Evolutionary conservation across 257 asterid genomes (phyloP), one percentile per base, ranked within the genome.

Genomic region (Agastache rugosa): DNA sequence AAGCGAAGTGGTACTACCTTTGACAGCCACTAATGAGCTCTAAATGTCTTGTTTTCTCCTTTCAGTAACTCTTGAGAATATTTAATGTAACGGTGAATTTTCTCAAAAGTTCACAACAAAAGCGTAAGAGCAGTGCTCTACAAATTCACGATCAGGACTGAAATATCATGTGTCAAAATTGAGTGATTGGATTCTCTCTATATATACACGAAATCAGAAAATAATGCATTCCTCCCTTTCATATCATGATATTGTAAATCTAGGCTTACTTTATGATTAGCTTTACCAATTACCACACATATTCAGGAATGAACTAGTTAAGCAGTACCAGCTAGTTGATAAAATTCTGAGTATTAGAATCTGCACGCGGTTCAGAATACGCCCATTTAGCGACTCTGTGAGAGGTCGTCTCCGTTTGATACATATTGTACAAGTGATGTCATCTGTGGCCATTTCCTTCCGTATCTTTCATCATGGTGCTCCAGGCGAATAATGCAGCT

Each of bases 401-500:
- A 23, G 70, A 44, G 55, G 44, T 8, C 16, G 16, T 64, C 51
- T 42, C 44, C 9, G 16, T 48, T 35, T 8, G 69, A 41, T 76
- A 22, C 69, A 65, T 44, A 68, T 58, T 55, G 41, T 80, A 47
- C 60, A 44, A 16, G 51, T 27, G 35, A 67, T 59, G 80, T 85
- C 82, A 91, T 74, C 89, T 76, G 69, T 82, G 88, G 73, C 84
- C 87, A 68, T 86, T 86, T 27, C 39, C 79, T 69, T 44, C 67
- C 11, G 72, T 60, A 73, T 86, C 96, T 73, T 83, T 86, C 89
- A 81, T 77, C 81, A 86, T 67, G 80, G 80, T 76, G 82, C 82
- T 86, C 93, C 91, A 88, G 23, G 96, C 97, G 69, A 87, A 84
- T 74, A 93, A 78, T 12, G 97, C 98, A 74, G 98, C 97, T 76